Base-by-base conservation (phyloP, 2,329 filamentous ascomycete species). In the Ophiocordyceps camponoti-rufipedis region DNA sequence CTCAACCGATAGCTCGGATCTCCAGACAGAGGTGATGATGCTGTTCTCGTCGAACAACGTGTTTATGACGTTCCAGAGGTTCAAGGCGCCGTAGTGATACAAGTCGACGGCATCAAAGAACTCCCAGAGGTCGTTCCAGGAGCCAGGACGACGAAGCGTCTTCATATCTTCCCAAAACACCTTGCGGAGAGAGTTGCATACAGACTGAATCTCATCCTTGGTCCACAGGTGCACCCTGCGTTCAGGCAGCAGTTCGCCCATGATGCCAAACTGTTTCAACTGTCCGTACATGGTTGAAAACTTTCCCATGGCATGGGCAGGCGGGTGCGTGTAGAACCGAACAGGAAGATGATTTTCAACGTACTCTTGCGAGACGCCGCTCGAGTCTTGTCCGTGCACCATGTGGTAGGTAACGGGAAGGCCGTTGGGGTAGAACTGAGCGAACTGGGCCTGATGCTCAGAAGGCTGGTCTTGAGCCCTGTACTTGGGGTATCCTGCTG, bases 21-120 rank as follows among this genome's bases (percentile, higher is more conserved):
- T 46, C 43, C 28, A 61, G 28, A 59, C 57, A 2, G 48, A 45
- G 13, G 53, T 45, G 32, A 66, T 58, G 12, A 56, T 53, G 33
- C 53, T 47, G 28, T 69, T 71, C 52, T 70, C 66, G 14, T 59
- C 56, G 39, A 52, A 54, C 1, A 72, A 53, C 9, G 61, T 59
- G 29, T 63, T 60, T 41, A 70, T 50, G 32, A 72, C 58, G 28
- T 65, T 66, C 63, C 64, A 70, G 12, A 73, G 56, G 48, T 74
- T 74, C 48, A 64, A 56, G 0, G 64, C 65, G 8, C 71, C 71
- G 12, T 63, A 57, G 33, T 59, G 43, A 53, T 69, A 74, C 28
- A 74, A 56, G 44, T 74, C 70, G 10, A 54, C 47, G 1, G 62
- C 59, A 49, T 74, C 70, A 43, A 69, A 74, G 50, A 67, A 72